Evolutionary conservation across 345 rosid species (phyloP), one percentile per base, ranked within the genome.

Genomic region (Anacardium occidentale): DNA sequence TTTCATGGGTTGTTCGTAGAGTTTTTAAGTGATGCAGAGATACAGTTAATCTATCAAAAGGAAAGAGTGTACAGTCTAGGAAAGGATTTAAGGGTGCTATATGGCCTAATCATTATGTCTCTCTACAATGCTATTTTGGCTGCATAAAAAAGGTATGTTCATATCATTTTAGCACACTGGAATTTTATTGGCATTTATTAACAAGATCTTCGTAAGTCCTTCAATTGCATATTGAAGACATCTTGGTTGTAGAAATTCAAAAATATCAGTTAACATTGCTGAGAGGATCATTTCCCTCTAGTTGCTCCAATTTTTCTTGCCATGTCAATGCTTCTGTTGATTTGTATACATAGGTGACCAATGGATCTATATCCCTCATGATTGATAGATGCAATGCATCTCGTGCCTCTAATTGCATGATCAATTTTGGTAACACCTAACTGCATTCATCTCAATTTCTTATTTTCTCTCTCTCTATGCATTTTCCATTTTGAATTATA

Each of bases 341-440:
- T 76, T 79, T 78, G 13, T 94, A 97, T 76, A 68, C 89, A 17
- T 66, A 85, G 76, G 76, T 90, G 80, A 84, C 84, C 40, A 84
- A 87, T 42, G 76, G 84, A 70, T 83, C 88, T 3, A 69, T 58
- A 20, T 0, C 70, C 68, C 73, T 92, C 62, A 72, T 79, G 68
- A 83, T 73, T 34, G 97, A 86, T 74, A 80, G 85, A 76, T 94
- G 98, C 72, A 83, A 83, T 52, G 70, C 34, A 0, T 82, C 90
- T 68, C 89, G 60, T 85, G 69, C 89, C 70, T 90, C 80, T 68
- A 71, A 90, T 58, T 94, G 98, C 79, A 65, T 84, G 78, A 69
- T 82, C 77, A 85, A 85, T 77, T 92, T 58, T 25, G 97, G 97
- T 94, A 88, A 73, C 81, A 32, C 65, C 68, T 74, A 8, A 22